Conservation (phyloP, 2,329 filamentous ascomycete species). For the Amesomyces nigricolor region DNA sequence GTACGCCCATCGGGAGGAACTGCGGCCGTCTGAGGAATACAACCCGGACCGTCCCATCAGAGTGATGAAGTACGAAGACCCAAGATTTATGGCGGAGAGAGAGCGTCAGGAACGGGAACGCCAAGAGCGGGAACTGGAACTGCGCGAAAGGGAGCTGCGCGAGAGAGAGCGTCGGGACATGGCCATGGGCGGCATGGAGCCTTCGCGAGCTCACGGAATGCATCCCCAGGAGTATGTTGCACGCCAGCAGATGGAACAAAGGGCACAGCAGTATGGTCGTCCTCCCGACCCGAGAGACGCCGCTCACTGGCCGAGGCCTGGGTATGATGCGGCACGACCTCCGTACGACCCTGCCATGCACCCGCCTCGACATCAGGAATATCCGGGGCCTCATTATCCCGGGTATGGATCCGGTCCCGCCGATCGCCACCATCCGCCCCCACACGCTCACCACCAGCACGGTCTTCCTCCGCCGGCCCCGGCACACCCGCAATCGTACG, state of each 20-base stretch:
- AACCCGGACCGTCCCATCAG: constrained; percentile 45
- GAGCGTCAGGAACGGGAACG: constrained; percentile 37
- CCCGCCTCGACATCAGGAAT: constrained; percentile 44
- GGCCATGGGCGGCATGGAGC: constrained; percentile 46
- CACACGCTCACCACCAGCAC: constrained; percentile 33
- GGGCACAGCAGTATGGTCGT: constrained; percentile 38
- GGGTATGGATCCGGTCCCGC: constrained; percentile 31
- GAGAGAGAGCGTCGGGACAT: constrained; percentile 37
- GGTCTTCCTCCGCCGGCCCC: constrained; percentile 29
- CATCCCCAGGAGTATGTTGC: constrained; percentile 41
- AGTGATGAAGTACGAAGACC: constrained; percentile 49
- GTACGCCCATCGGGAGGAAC: constrained; percentile 48
- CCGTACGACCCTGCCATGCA: constrained; percentile 40
- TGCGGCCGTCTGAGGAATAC: constrained; percentile 43
- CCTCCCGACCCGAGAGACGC: constrained; percentile 40
- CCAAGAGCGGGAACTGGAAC: constrained; percentile 40
- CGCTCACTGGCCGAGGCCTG: constrained; percentile 34
- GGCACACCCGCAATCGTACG: constrained; percentile 37
- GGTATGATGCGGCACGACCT: constrained; percentile 39
- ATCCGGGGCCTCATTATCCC: constrained; percentile 40
- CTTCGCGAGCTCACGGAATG: constrained; percentile 39
- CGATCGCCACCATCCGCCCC: constrained; percentile 37
- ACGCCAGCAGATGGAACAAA: constrained; percentile 30
- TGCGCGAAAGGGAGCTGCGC: constrained; percentile 35
- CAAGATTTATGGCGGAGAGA: constrained; percentile 44